Evolutionary conservation across 805 yeast species (phyloP), one percentile per base, ranked within the genome.

Genomic region (Yamadazyma olivae): DNA sequence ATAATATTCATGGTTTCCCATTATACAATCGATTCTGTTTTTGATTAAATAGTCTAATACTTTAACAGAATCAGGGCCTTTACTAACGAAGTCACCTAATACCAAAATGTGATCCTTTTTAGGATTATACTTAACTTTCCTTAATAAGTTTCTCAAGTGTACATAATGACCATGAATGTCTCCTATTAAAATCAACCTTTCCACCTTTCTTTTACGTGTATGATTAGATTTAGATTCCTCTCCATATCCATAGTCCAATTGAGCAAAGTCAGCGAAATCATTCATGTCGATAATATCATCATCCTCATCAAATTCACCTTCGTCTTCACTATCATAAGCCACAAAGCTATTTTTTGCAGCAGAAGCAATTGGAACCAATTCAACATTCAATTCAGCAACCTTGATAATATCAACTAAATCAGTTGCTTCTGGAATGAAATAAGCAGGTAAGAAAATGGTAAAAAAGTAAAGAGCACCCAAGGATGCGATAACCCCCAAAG

Each of bases 1-100:
- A 41, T 79, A 80, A 42, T 81, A 70, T 58, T 90, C 98, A 57
- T 91, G 96, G 63, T 90, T 90, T 0, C 98, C 97, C 40, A 93
- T 63, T 2, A 90, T 77, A 53, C 95, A 89, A 36, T 76, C 79
- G 12, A 85, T 73, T 12, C 74, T 63, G 46, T 79, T 54, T 16
- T 75, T 64, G 22, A 81, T 48, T 14, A 85, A 80, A 49, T 59
- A 81, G 40, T 88, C 81, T 8, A 89, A 54, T 2, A 88, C 88
- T 26, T 73, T 75, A 10, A 75, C 43, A 1, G 95, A 83, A 39
- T 83, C 78, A 4, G 84, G 81, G 1, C 98, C 98, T 54, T 90
- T 91, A 33, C 88, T 71, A 13, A 86, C 67, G 56, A 89, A 86
- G 53, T 90, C 97, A 3, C 98, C 98, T 15, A 89, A 58, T 16